These are phyloP conservation scores for Fusarium coicis DNA, from an alignment of 2,329 filamentous ascomycete species.

Conservation along the genomic window DNA sequence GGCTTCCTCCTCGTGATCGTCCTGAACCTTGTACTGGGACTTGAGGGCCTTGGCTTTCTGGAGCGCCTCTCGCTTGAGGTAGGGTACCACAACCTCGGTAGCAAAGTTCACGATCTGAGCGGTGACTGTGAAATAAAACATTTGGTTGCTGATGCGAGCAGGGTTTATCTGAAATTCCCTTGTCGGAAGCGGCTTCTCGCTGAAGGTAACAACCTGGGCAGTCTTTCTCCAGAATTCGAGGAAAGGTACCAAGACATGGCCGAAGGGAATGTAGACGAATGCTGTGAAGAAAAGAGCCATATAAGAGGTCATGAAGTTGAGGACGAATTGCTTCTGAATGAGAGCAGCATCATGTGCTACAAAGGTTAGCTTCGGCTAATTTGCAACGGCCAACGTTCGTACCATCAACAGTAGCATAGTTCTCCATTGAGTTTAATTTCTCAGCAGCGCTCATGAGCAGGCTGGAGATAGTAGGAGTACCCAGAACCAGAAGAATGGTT, in stretches of 20 bases:
- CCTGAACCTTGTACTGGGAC: slow-evolving; percentile 61
- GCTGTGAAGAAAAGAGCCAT: slow-evolving; percentile 91
- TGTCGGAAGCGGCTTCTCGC: slow-evolving; percentile 75
- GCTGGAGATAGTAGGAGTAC: slow-evolving; percentile 81
- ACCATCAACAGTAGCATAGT: slow-evolving; percentile 88
- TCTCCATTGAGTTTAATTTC: slow-evolving; percentile 83
- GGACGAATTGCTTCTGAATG: slow-evolving; percentile 91
- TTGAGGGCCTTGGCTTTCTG: slow-evolving; percentile 83
- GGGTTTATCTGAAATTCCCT: slow-evolving; percentile 84
- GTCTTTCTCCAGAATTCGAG: slow-evolving; percentile 83
- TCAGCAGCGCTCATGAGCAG: slow-evolving; percentile 82
- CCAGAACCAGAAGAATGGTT: slow-evolving; percentile 84
- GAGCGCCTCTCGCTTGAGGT: slow-evolving; percentile 81
- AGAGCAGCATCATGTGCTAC: slow-evolving; percentile 82
- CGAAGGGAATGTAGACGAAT: slow-evolving; percentile 95
- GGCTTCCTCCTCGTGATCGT: slow-evolving; percentile 80
- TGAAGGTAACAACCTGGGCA: slow-evolving; percentile 78
- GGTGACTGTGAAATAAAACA: slow-evolving; percentile 96
- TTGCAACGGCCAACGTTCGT: no score
- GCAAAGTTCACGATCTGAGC: slow-evolving; percentile 90
- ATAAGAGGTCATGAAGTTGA: slow-evolving; percentile 97
- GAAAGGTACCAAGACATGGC: slow-evolving; percentile 82
- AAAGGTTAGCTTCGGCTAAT: slow-evolving; percentile 13
- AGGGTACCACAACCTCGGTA: slow-evolving; percentile 86
- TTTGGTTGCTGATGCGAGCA: slow-evolving; percentile 84